Evolutionary conservation across 495 filamentous ascomycete species (phyloP).

Genomic region (Cryomyces antarcticus): DNA sequence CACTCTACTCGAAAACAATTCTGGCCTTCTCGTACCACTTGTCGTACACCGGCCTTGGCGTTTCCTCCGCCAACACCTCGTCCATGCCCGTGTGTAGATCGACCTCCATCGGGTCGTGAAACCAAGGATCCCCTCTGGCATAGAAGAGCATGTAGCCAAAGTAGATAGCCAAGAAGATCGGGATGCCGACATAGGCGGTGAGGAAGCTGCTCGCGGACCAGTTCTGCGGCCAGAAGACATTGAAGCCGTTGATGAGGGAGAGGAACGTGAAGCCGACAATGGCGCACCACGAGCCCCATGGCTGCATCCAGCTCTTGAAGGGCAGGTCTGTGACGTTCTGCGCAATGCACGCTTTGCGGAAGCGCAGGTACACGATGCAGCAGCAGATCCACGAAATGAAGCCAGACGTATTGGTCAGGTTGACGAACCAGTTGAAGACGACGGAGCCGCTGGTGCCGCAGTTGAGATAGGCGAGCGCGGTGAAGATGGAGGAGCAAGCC

Average conservation of each 20-base stretch:
- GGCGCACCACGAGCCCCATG: conserved; percentile 29
- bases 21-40: conserved; percentile 1
- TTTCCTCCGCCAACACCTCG: conserved; percentile 31
- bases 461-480: conserved; percentile 16
- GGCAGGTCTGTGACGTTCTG: conserved; percentile 32
- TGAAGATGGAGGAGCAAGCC: conserved; percentile 12
- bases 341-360: conserved; percentile 28
- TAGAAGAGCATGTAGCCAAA: conserved; percentile 22
- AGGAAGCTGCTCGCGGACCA: conserved; percentile 34
- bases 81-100: conserved; percentile 35
- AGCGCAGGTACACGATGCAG: conserved; percentile 38
- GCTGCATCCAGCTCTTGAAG: conserved; percentile 31
- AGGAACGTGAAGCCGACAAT: conserved; percentile 30
- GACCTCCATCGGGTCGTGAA: conserved; percentile 28
- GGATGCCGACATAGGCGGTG: conserved; percentile 37
- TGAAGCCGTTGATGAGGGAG: conserved; percentile 39
- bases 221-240: conserved; percentile 35
- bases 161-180: conserved; percentile 15
- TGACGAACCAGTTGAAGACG: conserved; percentile 34
- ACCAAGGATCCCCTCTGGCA: conserved; percentile 31
- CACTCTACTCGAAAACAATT: neutral
- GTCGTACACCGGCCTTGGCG: conserved; percentile 9
- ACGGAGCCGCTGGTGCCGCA: conserved; percentile 4
- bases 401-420: conserved; percentile 37
- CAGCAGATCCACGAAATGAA: conserved; percentile 45